phyloP scores from a whole-genome alignment of 108 stramenopile species.

The Stephanodiscus triporus region DNA sequence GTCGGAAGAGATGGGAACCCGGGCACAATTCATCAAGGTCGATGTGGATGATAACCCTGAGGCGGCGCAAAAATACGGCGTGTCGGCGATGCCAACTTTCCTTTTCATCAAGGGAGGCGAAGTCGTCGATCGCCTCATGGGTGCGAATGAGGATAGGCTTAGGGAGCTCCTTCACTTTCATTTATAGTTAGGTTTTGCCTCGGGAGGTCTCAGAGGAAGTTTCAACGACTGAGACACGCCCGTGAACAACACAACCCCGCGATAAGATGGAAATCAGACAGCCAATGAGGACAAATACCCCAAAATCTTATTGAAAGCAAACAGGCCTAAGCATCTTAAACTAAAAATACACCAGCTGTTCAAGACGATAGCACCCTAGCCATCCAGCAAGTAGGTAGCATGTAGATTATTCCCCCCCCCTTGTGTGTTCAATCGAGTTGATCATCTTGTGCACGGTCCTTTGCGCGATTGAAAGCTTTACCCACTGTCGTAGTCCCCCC shows the following conservation, averaged over 20 bases:
- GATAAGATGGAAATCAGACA: too few relatives aligned
- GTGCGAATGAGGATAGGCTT: slow-evolving; percentile 16
- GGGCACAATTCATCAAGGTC: slow-evolving; percentile 84
- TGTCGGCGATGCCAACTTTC: slow-evolving; percentile 92
- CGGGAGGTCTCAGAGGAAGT: too few relatives aligned
- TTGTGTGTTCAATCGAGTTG: neutral
- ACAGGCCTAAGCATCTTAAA: too few relatives aligned
- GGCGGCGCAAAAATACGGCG: slow-evolving; percentile 79
- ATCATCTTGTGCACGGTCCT: neutral
- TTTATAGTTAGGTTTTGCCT: too few relatives aligned
- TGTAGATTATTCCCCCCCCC: neutral
- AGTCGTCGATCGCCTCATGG: slow-evolving; percentile 84
- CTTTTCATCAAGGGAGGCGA: slow-evolving; percentile 85
- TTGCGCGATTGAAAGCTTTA: neutral
- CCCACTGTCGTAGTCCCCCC: too few relatives aligned
- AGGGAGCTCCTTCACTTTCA: neutral
- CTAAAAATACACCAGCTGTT: too few relatives aligned
- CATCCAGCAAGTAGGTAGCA: neutral
- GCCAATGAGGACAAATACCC: too few relatives aligned
- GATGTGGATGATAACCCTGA: slow-evolving; percentile 92
- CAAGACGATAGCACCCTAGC: too few relatives aligned
- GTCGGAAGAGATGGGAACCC: slow-evolving; percentile 52
- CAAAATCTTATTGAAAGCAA: too few relatives aligned
- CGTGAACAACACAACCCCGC: too few relatives aligned
- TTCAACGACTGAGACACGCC: too few relatives aligned